A percentile compares a stretch with the other conserved stretches of the same genome.
These are phyloP conservation scores for Cyberlindnera amylophila DNA, from an alignment of 805 yeast genomes.

Conservation along the genomic window DNA sequence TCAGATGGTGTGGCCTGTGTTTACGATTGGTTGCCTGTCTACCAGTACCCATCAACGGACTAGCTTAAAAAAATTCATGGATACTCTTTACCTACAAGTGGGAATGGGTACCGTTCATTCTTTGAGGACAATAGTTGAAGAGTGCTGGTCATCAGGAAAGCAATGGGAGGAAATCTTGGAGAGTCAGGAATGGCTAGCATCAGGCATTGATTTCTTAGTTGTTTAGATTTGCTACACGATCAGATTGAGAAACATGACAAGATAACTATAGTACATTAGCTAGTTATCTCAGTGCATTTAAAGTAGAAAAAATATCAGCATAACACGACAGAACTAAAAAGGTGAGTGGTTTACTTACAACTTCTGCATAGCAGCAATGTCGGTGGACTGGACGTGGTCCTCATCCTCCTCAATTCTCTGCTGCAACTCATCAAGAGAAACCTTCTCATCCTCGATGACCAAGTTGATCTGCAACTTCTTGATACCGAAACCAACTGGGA, in stretches of 20 bases:
- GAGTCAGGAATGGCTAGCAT: slow-evolving; percentile 43
- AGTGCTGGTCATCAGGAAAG: slow-evolving; percentile 44
- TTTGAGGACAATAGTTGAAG: slow-evolving; percentile 38
- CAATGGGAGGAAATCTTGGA: slow-evolving; percentile 40
- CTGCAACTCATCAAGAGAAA: slow-evolving; percentile 88
- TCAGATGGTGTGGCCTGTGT: slow-evolving; percentile 64
- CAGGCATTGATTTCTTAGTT: slow-evolving; percentile 47
- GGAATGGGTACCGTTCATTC: slow-evolving; percentile 53
- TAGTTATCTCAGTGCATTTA: slow-evolving; percentile 6
- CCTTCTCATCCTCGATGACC: slow-evolving; percentile 97
- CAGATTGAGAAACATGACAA: neutral
- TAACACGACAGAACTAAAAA: slow-evolving; percentile 10
- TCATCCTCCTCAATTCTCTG: slow-evolving; percentile 77
- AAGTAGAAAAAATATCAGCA: slow-evolving; percentile 1
- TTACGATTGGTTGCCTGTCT: slow-evolving; percentile 46
- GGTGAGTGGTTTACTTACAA: slow-evolving; percentile 49
- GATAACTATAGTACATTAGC: slow-evolving; percentile 19
- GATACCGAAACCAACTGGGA: slow-evolving; percentile 99
- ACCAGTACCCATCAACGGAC: slow-evolving; percentile 31
- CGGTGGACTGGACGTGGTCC: slow-evolving; percentile 99
- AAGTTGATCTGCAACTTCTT: slow-evolving; percentile 97
- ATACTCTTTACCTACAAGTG: slow-evolving; percentile 41
- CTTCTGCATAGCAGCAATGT: slow-evolving; percentile 97
- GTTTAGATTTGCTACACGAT: slow-evolving; percentile 13
- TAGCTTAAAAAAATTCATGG: slow-evolving; percentile 33